A percentile compares a stretch with the other conserved stretches of the same genome.
phyloP scores from a whole-genome alignment of 345 rosid genomes.

The Brassica rapa region DNA sequence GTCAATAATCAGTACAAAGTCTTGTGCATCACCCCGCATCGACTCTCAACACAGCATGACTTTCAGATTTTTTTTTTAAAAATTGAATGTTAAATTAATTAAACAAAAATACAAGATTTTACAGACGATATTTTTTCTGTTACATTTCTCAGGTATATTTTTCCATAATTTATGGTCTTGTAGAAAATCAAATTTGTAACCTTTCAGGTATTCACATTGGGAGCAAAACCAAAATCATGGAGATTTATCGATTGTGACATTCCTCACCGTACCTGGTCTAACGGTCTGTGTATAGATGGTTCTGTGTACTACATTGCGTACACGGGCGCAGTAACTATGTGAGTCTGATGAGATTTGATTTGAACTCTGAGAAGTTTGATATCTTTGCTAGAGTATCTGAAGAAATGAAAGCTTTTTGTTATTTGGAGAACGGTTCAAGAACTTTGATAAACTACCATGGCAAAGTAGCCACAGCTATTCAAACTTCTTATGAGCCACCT shows the following conservation, averaged over 20 bases:
- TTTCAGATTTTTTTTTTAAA: too few species aligned
- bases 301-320: background rate
- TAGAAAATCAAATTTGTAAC: too few species aligned
- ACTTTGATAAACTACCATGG: slow-evolving; percentile 1
- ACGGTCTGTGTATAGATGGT: background rate
- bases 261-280: background rate
- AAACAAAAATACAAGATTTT: too few species aligned
- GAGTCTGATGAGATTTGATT: background rate
- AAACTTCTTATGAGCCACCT: too few species aligned
- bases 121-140: too few species aligned
- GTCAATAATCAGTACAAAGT: slow-evolving; percentile 9
- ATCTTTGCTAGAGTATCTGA: background rate
- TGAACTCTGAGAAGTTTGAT: background rate
- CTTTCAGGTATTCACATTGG: slow-evolving; percentile 14
- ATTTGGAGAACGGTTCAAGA: background rate
- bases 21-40: background rate
- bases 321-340: background rate
- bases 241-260: background rate
- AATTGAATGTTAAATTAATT: too few species aligned
- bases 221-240: background rate
- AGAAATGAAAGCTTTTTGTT: background rate
- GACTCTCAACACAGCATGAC: too few species aligned
- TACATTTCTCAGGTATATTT: too few species aligned
- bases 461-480: background rate
- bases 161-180: too few species aligned